These are phyloP conservation scores for Dendrobium chrysotoxum DNA, from an alignment of 106 monocot genomes.

Conservation along the genomic window DNA sequence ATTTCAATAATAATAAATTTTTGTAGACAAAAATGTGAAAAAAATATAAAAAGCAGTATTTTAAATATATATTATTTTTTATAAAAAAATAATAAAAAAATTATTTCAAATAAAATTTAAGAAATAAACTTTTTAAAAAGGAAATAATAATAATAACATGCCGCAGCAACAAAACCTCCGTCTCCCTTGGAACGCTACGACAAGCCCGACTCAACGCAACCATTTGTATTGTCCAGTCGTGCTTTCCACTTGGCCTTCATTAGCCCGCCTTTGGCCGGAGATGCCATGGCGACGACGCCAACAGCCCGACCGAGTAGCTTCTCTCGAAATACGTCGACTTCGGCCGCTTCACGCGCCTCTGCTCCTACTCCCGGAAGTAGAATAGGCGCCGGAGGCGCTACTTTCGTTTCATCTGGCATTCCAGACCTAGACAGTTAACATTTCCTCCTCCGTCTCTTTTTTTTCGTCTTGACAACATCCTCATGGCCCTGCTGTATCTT, in stretches of 20 bases:
- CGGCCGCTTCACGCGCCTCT: constrained; percentile 8
- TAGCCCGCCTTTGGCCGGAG: background rate
- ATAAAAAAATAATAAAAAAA: no score
- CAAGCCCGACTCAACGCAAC: no score
- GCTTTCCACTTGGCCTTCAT: background rate
- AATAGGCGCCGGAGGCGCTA: constrained; percentile 34
- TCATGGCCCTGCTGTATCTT: background rate
- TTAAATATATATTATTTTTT: no score
- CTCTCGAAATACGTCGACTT: constrained; percentile 22
- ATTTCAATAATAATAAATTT: no score
- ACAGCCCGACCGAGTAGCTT: constrained; percentile 40
- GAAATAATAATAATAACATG: no score
- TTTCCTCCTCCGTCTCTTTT: background rate
- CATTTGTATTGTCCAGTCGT: no score
- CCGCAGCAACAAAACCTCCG: no score
- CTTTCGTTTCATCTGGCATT: constrained; percentile 81
- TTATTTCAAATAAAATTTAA: no score
- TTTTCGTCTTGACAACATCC: background rate
- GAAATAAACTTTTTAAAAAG: no score
- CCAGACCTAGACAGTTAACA: constrained; percentile 75
- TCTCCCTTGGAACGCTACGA: no score
- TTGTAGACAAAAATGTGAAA: no score
- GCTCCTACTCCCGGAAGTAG: constrained; percentile 27
- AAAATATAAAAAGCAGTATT: no score
- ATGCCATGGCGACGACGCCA: constrained; percentile 15